Percentiles rank a stretch among this genome's conserved stretches.
Conservation (phyloP, 352 stramenopile species). For the Pythium sp. region DNA sequence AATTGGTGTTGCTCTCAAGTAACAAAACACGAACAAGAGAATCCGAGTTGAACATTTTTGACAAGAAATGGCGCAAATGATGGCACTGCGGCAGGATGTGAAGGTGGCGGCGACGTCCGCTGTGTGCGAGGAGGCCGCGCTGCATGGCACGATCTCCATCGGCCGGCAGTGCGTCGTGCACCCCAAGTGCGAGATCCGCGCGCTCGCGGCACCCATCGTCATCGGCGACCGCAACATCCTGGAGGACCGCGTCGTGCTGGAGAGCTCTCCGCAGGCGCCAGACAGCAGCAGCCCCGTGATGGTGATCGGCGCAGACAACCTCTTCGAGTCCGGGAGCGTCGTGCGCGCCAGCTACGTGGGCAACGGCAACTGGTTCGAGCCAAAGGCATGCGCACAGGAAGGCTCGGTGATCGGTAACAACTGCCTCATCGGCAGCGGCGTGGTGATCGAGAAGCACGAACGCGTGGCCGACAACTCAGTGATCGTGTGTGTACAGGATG, state of each 20-base stretch:
- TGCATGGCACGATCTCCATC: constrained; percentile 40
- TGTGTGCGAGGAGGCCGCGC: constrained; percentile 49
- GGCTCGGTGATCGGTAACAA: constrained; percentile 76
- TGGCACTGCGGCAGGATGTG: constrained; percentile 6
- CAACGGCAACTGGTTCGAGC: constrained; percentile 75
- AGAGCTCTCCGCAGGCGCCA: constrained; percentile 16
- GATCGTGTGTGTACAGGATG: constrained; percentile 56
- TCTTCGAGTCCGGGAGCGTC: constrained; percentile 80
- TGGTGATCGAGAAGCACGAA: constrained; percentile 66
- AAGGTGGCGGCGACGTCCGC: constrained; percentile 30
- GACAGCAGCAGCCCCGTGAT: constrained; percentile 28
- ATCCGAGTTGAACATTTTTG: not conserved
- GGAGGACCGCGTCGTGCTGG: constrained; percentile 57
- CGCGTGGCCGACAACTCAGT: constrained; percentile 69
- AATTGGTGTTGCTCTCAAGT: not conserved
- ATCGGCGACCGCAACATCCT: constrained; percentile 73
- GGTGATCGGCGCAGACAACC: constrained; percentile 56
- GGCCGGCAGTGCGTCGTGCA: constrained; percentile 47
- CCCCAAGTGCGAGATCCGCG: constrained; percentile 36
- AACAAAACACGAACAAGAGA: not conserved
- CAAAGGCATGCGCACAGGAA: constrained; percentile 42
- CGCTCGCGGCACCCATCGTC: constrained; percentile 34
- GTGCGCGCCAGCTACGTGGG: constrained; percentile 55
- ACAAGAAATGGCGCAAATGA: not conserved
- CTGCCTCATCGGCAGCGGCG: constrained; percentile 78